Evolutionary conservation across 1,139 yeast genomes (phyloP).

Genomic region (Debaryomyces subglobosus): DNA sequence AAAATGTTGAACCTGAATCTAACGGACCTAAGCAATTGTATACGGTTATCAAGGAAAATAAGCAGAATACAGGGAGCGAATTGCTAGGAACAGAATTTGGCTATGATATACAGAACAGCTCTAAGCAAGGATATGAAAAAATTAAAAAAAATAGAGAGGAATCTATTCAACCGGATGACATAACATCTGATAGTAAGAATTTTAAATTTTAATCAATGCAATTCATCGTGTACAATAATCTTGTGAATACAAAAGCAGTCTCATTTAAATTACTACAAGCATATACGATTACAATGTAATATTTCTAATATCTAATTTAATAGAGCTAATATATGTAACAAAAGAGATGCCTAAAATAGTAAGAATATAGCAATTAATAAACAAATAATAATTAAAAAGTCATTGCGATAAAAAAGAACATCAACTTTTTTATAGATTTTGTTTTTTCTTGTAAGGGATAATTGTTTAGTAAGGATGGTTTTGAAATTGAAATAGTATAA

Average conservation of each 20-base stretch:
- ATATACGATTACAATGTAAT: not conserved
- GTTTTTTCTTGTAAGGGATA: conserved; percentile 1
- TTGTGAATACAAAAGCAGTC: not conserved
- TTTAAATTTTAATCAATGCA: conserved; percentile 14
- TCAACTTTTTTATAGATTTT: conserved; percentile 2
- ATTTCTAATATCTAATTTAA: conserved; percentile 8
- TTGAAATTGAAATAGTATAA: conserved; percentile 6
- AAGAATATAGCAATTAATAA: conserved; percentile 5
- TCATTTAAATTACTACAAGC: not conserved
- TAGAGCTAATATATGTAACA: conserved; percentile 8
- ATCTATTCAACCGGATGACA: not conserved
- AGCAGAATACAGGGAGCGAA: conserved; percentile 17
- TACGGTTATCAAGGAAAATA: conserved; percentile 33
- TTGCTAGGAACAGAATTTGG: conserved; percentile 20
- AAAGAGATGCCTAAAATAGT: conserved; percentile 5
- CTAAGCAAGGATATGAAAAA: conserved; percentile 8
- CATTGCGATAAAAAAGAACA: conserved; percentile 4
- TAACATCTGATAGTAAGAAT: conserved; percentile 7
- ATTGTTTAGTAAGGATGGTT: conserved; percentile 1
- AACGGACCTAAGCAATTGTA: conserved; percentile 23
- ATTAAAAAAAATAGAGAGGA: conserved; percentile 3
- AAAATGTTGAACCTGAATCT: conserved; percentile 8
- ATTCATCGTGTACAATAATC: not conserved
- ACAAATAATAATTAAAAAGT: conserved; percentile 4
- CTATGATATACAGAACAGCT: conserved; percentile 21